Evolutionary conservation across 495 filamentous ascomycete genomes (phyloP).

Genomic region (Baudoinia panamericana): DNA sequence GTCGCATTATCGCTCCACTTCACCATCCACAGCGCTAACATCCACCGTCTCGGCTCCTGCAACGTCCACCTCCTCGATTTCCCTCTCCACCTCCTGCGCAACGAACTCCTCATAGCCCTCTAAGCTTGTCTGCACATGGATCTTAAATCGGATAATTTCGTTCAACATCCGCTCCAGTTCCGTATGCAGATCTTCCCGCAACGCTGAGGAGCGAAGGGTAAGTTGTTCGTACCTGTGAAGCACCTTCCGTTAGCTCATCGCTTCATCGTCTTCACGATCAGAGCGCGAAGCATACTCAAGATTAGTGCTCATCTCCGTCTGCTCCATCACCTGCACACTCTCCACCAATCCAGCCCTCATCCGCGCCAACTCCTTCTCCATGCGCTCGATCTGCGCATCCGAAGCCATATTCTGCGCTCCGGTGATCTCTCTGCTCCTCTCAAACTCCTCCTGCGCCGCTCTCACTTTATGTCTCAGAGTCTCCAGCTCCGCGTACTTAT

Average conservation of each 20-base stretch:
- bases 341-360: conserved; percentile 79
- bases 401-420: conserved; percentile 72
- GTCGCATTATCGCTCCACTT: no score
- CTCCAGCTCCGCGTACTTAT: conserved; percentile 84
- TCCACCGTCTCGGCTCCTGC: conserved; percentile 7
- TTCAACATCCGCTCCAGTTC: conserved; percentile 93
- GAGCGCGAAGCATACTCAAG: conserved; percentile 53
- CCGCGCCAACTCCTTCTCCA: conserved; percentile 92
- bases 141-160: conserved; percentile 96
- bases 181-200: conserved; percentile 87
- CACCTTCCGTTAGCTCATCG: not conserved
- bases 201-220: conserved; percentile 63
- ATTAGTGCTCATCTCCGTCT: conserved; percentile 90
- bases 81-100: conserved; percentile 76
- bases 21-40: not conserved
- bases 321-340: conserved; percentile 81
- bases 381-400: conserved; percentile 91
- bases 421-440: conserved; percentile 81
- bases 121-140: conserved; percentile 81
- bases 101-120: conserved; percentile 90
- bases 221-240: conserved; percentile 75
- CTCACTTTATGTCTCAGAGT: conserved; percentile 73
- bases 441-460: conserved; percentile 82
- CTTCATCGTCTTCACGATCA: not conserved
- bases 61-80: conserved; percentile 31